Evolutionary conservation across 495 filamentous ascomycete genomes (phyloP).

Genomic region (Pyronema domesticum): DNA sequence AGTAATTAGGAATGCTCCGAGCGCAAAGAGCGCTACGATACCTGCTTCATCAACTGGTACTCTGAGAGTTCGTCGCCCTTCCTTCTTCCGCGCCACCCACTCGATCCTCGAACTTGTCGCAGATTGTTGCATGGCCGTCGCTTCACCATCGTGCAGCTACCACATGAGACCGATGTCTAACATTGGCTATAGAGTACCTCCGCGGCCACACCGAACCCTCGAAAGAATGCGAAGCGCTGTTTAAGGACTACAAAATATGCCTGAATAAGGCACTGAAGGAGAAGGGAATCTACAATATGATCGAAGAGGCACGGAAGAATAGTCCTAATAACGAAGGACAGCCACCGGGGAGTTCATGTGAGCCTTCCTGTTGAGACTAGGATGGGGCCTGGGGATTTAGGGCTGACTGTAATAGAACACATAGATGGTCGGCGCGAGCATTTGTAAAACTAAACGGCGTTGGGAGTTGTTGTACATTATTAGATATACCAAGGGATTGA

Average conservation of each 20-base stretch:
- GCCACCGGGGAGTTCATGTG: too few relatives aligned
- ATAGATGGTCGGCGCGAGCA: too few relatives aligned
- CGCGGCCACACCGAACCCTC: conserved; percentile 40
- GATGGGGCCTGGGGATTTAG: too few relatives aligned
- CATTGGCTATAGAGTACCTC: conserved; percentile 39
- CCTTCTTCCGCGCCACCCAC: not conserved
- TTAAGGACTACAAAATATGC: conserved; percentile 49
- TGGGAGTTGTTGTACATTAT: too few relatives aligned
- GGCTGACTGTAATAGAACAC: too few relatives aligned
- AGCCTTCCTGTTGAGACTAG: too few relatives aligned
- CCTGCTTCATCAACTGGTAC: conserved; percentile 65
- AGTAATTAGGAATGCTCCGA: conserved; percentile 22
- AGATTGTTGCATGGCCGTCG: too few relatives aligned
- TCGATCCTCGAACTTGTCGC: not conserved
- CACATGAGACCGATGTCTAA: not conserved
- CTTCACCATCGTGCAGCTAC: not conserved
- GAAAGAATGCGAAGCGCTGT: conserved; percentile 51
- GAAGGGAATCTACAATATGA: conserved; percentile 49
- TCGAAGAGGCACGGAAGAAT: conserved; percentile 48
- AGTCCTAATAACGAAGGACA: conserved; percentile 37
- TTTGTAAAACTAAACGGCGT: too few relatives aligned
- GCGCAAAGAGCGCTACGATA: conserved; percentile 43
- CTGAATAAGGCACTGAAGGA: conserved; percentile 48
- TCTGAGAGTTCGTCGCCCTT: conserved; percentile 43
- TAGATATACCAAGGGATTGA: too few relatives aligned